These are phyloP conservation scores for Boletus speciosus DNA, from an alignment of 768 basidiomycete genomes.

Conservation along the genomic window DNA sequence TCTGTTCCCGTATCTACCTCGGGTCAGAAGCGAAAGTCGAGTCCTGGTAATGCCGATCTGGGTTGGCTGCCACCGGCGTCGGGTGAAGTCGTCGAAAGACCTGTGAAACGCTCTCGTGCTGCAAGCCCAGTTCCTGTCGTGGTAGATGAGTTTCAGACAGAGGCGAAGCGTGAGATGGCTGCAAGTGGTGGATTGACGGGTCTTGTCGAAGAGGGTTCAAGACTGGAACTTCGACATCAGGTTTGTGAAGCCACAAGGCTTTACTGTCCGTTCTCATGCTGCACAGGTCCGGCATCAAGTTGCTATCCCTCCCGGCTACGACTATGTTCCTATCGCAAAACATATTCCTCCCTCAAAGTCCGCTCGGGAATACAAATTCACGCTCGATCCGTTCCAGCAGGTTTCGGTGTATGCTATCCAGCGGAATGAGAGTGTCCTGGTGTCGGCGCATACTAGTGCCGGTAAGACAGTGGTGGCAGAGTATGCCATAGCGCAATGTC, in stretches of 20 bases:
- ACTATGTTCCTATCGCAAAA: conserved; percentile 84
- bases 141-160: conserved; percentile 92
- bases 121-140: conserved; percentile 69
- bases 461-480: conserved; percentile 99
- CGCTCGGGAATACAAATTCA: conserved; percentile 91
- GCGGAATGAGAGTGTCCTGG: conserved; percentile 94
- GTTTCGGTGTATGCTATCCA: conserved; percentile 95
- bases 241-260: conserved; percentile 24
- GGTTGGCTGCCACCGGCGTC: conserved; percentile 5
- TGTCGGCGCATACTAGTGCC: conserved; percentile 97
- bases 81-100: conserved; percentile 31
- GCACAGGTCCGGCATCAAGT: conserved; percentile 91
- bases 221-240: conserved; percentile 80
- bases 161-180: conserved; percentile 88
- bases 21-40: conserved; percentile 27
- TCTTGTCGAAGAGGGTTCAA: conserved; percentile 59
- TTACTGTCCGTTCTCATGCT: conserved; percentile 1
- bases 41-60: conserved; percentile 4
- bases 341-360: conserved; percentile 92
- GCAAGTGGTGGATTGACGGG: conserved; percentile 86
- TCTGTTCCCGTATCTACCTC: not conserved
- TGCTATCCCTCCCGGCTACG: conserved; percentile 88
- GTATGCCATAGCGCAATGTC: conserved; percentile 96
- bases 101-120: conserved; percentile 57
- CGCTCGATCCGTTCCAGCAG: conserved; percentile 94